Base-by-base conservation (phyloP, 352 stramenopile species). In the Globisporangium nodosum region DNA sequence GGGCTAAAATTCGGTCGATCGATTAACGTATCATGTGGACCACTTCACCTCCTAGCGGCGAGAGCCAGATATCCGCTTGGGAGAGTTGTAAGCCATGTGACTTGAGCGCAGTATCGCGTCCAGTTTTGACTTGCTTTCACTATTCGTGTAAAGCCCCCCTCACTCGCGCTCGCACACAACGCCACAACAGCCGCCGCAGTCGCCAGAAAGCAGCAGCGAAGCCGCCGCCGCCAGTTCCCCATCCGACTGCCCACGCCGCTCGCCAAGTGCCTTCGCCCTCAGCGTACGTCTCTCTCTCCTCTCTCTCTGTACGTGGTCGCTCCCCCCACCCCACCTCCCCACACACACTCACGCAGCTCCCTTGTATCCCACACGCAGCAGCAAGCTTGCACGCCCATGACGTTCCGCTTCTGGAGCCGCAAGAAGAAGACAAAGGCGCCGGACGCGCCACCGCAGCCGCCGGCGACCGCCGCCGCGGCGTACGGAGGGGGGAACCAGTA, bases 401-500 rank as follows among this genome's bases (percentile, higher is more conserved):
- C 73, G 57, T 89, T 92, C 58, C 71, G 69, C 21, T 92, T 92
- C 58, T 92, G 78, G 69, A 74, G 76, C 27, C 80, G 82, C 54
- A 90, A 88, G 60, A 92, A 92, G 74, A 86, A 66, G 60, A 84
- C 84, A 61, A 43, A 64, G 54, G 30, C 60, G 7, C 52, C 33
- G 11, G 37, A 49, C 45, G 45, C 45, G 45, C 45, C 45, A 8
- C 45, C 45, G 7, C 24, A 27, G 24, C 45, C 45, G 8, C n/a
- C 49, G 30, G 37, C 45, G 30, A 62, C 70, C 42, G 33, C 42
- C 42, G 4, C 12, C 40, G 11, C n/a, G 8, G 45, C n/a, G 1
- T 49, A 49, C 45, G 42, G 42, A 27, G 66, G 48, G 53, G 63
- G 62, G 43, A 21, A 48, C 43, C 43, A 48, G 3, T 20, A 49